These are phyloP conservation scores for Cyberlindnera euphorbiae DNA, from an alignment of 805 yeast species.

Conservation along the genomic window DNA sequence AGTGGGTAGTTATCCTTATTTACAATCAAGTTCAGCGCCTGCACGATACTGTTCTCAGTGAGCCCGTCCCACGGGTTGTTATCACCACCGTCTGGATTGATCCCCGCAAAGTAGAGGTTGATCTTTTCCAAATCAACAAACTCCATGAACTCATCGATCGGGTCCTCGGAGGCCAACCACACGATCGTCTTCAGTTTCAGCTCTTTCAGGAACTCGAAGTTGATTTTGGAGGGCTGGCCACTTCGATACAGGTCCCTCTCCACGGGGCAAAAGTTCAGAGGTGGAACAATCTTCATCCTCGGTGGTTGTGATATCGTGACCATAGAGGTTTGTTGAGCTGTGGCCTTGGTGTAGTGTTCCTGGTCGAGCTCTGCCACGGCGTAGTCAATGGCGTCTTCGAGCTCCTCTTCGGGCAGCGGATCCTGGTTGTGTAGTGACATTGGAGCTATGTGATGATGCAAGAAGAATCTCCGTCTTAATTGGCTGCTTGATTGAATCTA, in stretches of 20 bases:
- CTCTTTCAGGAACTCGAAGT: conserved; percentile 77
- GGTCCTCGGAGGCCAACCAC: conserved; percentile 96
- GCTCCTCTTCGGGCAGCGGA: conserved; percentile 6
- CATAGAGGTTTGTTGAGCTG: conserved; percentile 6
- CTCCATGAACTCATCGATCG: conserved; percentile 79
- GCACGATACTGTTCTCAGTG: conserved; percentile 73
- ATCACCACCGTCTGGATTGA: conserved; percentile 70
- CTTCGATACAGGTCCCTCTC: conserved; percentile 82
- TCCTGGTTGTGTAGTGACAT: conserved; percentile 6
- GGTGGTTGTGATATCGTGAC: conserved; percentile 33
- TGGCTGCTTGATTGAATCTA: no score
- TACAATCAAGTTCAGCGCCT: conserved; percentile 72
- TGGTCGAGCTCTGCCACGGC: conserved; percentile 9
- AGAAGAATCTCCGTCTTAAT: no score
- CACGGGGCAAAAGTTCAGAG: conserved; percentile 92
- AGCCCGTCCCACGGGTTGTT: conserved; percentile 95
- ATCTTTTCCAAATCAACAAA: conserved; percentile 74
- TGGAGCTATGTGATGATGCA: no score
- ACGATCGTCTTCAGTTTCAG: conserved; percentile 73
- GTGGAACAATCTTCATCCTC: conserved; percentile 74
- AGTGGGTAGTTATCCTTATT: conserved; percentile 76
- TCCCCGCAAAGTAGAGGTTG: conserved; percentile 75
- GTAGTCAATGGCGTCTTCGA: conserved; percentile 8
- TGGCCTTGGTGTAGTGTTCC: conserved; percentile 12
- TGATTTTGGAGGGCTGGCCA: conserved; percentile 93